phyloP scores from a whole-genome alignment of 2,329 filamentous ascomycete genomes.

The Colletotrichum orbiculare region DNA sequence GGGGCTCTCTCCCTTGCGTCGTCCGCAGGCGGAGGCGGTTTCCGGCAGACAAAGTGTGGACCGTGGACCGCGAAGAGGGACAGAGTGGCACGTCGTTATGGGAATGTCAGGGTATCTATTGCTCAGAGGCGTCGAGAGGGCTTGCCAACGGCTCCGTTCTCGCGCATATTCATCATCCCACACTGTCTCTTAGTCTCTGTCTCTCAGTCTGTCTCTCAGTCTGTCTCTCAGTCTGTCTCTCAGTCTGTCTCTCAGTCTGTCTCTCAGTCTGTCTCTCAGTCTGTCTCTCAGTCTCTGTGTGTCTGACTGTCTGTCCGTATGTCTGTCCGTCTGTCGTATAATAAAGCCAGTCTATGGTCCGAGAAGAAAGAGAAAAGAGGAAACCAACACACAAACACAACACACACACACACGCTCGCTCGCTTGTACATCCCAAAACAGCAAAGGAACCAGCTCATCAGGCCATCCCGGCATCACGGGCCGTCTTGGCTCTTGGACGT shows the following conservation, averaged over 20 bases:
- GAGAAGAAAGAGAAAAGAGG: no score
- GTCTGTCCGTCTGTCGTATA: no score
- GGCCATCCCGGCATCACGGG: slow-evolving; percentile 4
- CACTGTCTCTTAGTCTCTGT: no score
- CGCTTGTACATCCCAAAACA: not conserved
- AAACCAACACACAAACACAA: no score
- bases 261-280: not conserved
- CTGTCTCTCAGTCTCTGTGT: not conserved
- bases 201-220: not conserved
- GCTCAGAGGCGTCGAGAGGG: not conserved
- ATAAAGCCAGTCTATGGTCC: no score
- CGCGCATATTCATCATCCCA: no score
- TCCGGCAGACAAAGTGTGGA: no score
- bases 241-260: no score
- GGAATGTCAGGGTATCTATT: slow-evolving; percentile 1
- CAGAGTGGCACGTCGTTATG: not conserved
- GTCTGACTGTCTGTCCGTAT: no score
- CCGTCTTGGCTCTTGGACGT: not conserved
- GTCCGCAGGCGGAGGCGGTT: no score
- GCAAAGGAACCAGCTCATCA: not conserved
- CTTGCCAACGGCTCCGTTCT: no score
- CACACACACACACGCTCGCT: not conserved
- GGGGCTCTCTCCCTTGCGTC: not conserved
- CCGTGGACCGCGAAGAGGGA: not conserved
- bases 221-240: not conserved